Evolutionary conservation across 140 eudicot genomes (phyloP), one percentile per base, ranked within the genome.

Genomic region (Ambrosia hybrid): DNA sequence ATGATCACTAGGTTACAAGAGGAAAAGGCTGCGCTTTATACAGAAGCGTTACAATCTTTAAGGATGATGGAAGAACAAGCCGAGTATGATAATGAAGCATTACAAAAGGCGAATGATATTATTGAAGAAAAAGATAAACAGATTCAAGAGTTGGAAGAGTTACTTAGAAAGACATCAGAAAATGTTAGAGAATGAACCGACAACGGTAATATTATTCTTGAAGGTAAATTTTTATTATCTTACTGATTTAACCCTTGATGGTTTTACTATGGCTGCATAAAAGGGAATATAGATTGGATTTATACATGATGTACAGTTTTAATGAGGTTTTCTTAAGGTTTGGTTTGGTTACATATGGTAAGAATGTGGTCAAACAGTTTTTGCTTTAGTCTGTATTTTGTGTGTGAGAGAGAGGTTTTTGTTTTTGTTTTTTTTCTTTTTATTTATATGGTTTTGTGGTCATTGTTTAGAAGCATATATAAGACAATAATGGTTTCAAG

Each of bases 11-110:
- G 96, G 70, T 76, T 95, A 78, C 99, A 95, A 67, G 99, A 95
- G 73, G 99, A 95, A 81, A 95, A 95, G 64, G 91, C 99, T 4
- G 90, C 97, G 51, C 87, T 95, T 11, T 81, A 86, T 53, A 95
- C 89, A 69, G 99, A 95, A 84, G 97, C 99, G 48, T 78, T 89
- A 71, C 97, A 95, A 49, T 85, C 77, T 78, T 51, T 95, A 65
- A 85, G 99, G 78, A 85, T 95, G 97, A 86, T 91, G 97, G 99
- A 95, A 86, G 99, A 95, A 73, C 99, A 95, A 81, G 96, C 92
- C 3, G 97, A 95, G 72, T 91, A 88, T 78, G 96, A 95, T 52
- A 77, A 53, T 37, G 96, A 95, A 74, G 99, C 92, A 0, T 85
- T 95, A 55, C 92, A 95, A 76, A 88, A 80, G 33, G 87, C 96